Conservation (phyloP, 2,329 filamentous ascomycete species). For the Fusarium zealandicum region DNA sequence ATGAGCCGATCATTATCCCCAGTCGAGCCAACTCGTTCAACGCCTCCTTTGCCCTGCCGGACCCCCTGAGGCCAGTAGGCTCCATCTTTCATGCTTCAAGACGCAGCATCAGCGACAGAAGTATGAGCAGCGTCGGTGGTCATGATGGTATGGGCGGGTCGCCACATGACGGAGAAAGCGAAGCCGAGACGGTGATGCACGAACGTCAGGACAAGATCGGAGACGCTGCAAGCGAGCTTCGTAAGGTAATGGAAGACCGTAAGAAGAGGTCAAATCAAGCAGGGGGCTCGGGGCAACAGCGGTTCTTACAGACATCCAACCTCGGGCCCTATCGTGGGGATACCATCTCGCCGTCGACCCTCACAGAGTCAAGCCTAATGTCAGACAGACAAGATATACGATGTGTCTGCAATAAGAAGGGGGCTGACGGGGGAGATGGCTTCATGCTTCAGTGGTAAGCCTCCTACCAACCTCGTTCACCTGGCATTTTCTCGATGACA, state of each 20-base stretch:
- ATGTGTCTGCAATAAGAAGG: slow-evolving; percentile 62
- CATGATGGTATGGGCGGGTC: slow-evolving; percentile 48
- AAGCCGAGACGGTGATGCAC: slow-evolving; percentile 65
- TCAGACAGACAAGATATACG: slow-evolving; percentile 56
- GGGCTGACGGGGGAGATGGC: slow-evolving; percentile 55
- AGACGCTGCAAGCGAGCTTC: slow-evolving; percentile 67
- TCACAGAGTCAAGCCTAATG: slow-evolving; percentile 57
- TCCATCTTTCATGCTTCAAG: slow-evolving; percentile 57
- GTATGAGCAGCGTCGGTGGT: slow-evolving; percentile 49
- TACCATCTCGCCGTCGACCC: slow-evolving; percentile 60
- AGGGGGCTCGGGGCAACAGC: slow-evolving; percentile 44
- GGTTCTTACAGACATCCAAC: slow-evolving; percentile 44
- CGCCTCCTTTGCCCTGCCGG: slow-evolving; percentile 63
- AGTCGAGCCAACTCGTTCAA: slow-evolving; percentile 63
- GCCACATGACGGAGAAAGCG: slow-evolving; percentile 59
- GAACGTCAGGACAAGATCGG: slow-evolving; percentile 54
- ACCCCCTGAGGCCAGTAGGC: slow-evolving; percentile 58
- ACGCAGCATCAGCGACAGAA: slow-evolving; percentile 59
- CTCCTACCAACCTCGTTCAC: neutral
- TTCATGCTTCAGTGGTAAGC: slow-evolving; percentile 71
- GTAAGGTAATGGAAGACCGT: slow-evolving; percentile 63
- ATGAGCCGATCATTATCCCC: slow-evolving; percentile 70
- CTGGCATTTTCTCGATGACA: neutral
- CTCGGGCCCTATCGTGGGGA: slow-evolving; percentile 46
- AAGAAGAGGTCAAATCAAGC: slow-evolving; percentile 51